phyloP scores from a whole-genome alignment of 495 filamentous ascomycete genomes.

The Neurospora sp. region DNA sequence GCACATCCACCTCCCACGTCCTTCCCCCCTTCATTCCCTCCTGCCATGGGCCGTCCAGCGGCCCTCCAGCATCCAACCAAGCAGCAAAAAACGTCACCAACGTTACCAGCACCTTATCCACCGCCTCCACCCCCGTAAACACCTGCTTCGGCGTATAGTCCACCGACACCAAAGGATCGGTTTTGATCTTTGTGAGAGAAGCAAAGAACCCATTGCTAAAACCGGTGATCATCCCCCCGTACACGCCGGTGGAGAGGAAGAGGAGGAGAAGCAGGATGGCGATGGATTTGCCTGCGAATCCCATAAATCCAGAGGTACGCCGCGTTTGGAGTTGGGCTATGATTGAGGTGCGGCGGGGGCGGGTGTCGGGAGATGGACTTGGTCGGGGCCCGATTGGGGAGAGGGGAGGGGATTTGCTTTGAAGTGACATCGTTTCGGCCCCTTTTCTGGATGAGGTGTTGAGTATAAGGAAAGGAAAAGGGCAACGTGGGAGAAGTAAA shows the following conservation, averaged over 20 bases:
- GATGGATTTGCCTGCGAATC: not conserved
- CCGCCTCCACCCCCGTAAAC: conserved; percentile 40
- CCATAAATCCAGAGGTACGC: not conserved
- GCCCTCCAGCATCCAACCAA: conserved; percentile 25
- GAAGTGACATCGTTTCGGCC: no score
- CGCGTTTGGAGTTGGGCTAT: not conserved
- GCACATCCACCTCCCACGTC: conserved; percentile 32
- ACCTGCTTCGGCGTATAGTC: not conserved
- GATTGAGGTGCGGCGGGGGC: not conserved
- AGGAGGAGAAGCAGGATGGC: not conserved
- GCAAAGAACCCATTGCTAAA: not conserved
- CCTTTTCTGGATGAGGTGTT: no score
- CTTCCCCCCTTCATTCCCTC: conserved; percentile 18
- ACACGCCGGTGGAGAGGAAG: not conserved
- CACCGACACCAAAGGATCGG: not conserved
- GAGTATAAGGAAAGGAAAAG: no score
- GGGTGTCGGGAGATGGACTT: not conserved
- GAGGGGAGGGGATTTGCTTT: not conserved
- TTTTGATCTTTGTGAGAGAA: not conserved
- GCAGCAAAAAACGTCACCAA: conserved; percentile 48
- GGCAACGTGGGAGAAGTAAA: no score
- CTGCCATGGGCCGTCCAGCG: no score
- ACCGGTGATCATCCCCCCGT: not conserved
- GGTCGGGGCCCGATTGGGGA: not conserved
- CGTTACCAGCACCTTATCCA: conserved; percentile 39